Percentiles rank a stretch among this genome's conserved stretches.
Conservation (phyloP, 768 basidiomycete genomes). For the Macrolepiota albuminosa region DNA sequence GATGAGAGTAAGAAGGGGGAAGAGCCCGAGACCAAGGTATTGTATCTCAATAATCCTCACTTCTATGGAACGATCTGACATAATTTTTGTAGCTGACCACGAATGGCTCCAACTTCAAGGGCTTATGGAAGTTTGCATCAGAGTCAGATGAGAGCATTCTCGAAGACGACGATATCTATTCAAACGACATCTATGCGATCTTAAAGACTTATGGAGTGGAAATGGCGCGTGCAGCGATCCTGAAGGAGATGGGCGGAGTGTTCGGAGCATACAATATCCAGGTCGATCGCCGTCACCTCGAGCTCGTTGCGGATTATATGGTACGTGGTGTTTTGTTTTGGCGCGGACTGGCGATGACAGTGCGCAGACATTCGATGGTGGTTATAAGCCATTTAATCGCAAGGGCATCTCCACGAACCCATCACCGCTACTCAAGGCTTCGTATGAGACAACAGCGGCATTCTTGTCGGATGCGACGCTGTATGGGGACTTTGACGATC, state of each 20-base stretch:
- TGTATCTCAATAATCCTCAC: neutral
- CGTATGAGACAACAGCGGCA: conserved; percentile 91
- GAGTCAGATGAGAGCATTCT: conserved; percentile 52
- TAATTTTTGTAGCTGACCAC: conserved; percentile 58
- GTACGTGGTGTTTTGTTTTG: conserved; percentile 39
- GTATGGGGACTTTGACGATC: conserved; percentile 92
- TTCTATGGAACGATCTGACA: neutral
- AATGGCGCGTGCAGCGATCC: conserved; percentile 87
- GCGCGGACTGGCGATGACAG: neutral
- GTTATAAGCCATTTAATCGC: conserved; percentile 97
- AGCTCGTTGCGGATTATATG: conserved; percentile 99
- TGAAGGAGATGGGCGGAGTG: conserved; percentile 86
- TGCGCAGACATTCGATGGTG: conserved; percentile 92
- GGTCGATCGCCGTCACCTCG: conserved; percentile 89
- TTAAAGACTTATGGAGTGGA: conserved; percentile 94
- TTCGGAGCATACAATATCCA: conserved; percentile 96
- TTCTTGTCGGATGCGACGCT: conserved; percentile 95
- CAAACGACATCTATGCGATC: conserved; percentile 93
- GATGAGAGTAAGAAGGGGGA: conserved; percentile 51
- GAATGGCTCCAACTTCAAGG: conserved; percentile 91
- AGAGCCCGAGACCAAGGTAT: conserved; percentile 45
- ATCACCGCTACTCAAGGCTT: conserved; percentile 95
- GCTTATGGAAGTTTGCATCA: conserved; percentile 76
- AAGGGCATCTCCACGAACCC: conserved; percentile 90
- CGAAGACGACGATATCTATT: conserved; percentile 78